Evolutionary conservation across 1,139 yeast genomes (phyloP).

Genomic region (Magnusiomyces tetraspermus): DNA sequence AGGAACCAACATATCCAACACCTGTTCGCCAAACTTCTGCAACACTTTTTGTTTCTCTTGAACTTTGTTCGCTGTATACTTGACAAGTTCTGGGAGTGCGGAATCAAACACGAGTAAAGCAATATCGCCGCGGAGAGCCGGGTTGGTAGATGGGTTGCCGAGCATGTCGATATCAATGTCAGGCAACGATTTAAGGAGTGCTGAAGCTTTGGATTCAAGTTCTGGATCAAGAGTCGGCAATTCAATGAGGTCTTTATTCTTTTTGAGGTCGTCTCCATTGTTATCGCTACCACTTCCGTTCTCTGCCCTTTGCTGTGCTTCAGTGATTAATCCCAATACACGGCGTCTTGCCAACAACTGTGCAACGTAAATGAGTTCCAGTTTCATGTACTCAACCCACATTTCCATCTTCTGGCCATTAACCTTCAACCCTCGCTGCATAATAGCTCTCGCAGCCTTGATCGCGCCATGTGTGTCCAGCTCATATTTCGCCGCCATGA

Average conservation of each 20-base stretch:
- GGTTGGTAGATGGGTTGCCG: conserved; percentile 79
- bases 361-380: conserved; percentile 78
- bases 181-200: conserved; percentile 62
- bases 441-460: conserved; percentile 75
- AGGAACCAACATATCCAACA: neutral
- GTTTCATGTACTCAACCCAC: conserved; percentile 81
- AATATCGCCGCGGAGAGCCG: conserved; percentile 84
- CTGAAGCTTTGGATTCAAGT: conserved; percentile 45
- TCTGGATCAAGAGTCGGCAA: conserved; percentile 39
- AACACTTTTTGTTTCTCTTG: conserved; percentile 8
- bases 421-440: conserved; percentile 78
- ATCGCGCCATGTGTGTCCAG: conserved; percentile 83
- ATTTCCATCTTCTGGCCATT: conserved; percentile 57
- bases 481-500: conserved; percentile 90
- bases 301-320: conserved; percentile 53
- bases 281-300: conserved; percentile 21
- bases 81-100: conserved; percentile 30
- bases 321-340: conserved; percentile 68
- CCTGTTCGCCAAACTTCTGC: neutral
- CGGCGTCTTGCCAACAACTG: conserved; percentile 76
- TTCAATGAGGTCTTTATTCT: conserved; percentile 34
- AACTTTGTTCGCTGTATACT: conserved; percentile 6
- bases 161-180: conserved; percentile 81
- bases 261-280: conserved; percentile 18
- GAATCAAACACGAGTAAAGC: conserved; percentile 76